These are phyloP conservation scores for Hanseniaspora valbyensis DNA, from an alignment of 805 yeast genomes.

Conservation along the genomic window DNA sequence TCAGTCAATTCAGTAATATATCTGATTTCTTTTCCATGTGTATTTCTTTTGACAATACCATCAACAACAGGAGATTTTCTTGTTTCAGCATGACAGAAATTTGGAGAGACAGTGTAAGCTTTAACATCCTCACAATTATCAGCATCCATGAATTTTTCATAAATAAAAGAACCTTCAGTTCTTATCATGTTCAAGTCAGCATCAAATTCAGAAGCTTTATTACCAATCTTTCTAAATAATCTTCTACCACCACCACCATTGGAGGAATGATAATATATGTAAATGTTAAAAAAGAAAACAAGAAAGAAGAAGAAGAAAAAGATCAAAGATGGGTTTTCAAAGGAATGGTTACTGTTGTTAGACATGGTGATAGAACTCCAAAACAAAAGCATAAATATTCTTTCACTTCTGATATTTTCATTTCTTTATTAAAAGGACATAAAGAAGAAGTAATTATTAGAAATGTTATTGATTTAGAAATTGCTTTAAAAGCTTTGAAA, in stretches of 20 bases:
- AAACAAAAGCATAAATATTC: constrained; percentile 95
- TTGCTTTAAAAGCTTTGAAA: constrained; percentile 73
- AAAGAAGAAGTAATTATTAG: constrained; percentile 92
- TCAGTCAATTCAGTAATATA: constrained; percentile 69
- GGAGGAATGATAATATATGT: constrained; percentile 74
- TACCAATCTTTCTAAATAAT: constrained; percentile 89
- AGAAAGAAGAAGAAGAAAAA: constrained; percentile 29
- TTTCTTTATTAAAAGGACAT: constrained; percentile 81
- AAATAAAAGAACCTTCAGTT: constrained; percentile 80
- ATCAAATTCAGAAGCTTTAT: constrained; percentile 92
- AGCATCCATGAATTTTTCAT: constrained; percentile 93
- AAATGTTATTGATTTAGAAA: constrained; percentile 72
- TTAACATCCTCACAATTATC: constrained; percentile 97
- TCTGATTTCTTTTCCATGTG: constrained; percentile 93
- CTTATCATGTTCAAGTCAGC: constrained; percentile 64
- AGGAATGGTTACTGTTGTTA: constrained; percentile 78
- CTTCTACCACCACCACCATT: constrained; percentile 98
- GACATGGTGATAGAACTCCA: constrained; percentile 98
- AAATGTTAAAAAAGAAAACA: too few relatives aligned
- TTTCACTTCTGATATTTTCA: constrained; percentile 75
- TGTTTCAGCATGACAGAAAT: constrained; percentile 94
- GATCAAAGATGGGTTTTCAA: constrained; percentile 91
- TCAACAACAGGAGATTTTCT: constrained; percentile 98
- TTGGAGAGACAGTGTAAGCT: constrained; percentile 90
- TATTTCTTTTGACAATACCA: constrained; percentile 92